A percentile compares a stretch with the other conserved stretches of the same genome.
Evolutionary conservation across 352 stramenopile genomes (phyloP).

Genomic region (Pythium utonaiense): DNA sequence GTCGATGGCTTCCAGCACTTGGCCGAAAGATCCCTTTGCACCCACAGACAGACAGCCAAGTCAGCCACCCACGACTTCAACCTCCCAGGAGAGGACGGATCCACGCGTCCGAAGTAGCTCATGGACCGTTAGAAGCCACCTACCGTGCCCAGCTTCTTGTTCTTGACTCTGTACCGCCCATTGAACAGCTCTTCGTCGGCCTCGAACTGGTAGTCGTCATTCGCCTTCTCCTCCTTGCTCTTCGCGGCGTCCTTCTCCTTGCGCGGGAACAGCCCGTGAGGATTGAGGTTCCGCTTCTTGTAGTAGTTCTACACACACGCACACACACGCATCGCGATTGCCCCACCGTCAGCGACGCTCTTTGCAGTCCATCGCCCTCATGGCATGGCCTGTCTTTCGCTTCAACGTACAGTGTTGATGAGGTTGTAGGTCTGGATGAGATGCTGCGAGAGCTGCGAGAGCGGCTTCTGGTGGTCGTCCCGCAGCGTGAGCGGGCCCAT

Average conservation of each 20-base stretch:
- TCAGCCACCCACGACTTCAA: too few relatives aligned
- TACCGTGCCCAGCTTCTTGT: slow-evolving; percentile 74
- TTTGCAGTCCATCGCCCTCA: slow-evolving; percentile 1
- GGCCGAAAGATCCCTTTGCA: slow-evolving; percentile 73
- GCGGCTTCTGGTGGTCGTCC: slow-evolving; percentile 32
- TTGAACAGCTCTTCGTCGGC: slow-evolving; percentile 73
- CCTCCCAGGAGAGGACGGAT: too few relatives aligned
- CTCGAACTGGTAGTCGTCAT: slow-evolving; percentile 57
- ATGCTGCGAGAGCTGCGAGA: slow-evolving; percentile 84
- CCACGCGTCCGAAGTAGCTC: neutral
- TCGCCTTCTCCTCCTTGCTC: slow-evolving; percentile 22
- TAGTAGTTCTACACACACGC: slow-evolving; percentile 72
- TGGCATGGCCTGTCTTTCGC: slow-evolving; percentile 2
- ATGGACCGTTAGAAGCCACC: neutral
- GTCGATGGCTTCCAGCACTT: slow-evolving; percentile 79
- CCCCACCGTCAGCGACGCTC: neutral
- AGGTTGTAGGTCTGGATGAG: slow-evolving; percentile 97
- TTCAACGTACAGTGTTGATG: slow-evolving; percentile 88
- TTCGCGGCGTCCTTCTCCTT: slow-evolving; percentile 59
- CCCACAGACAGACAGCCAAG: neutral
- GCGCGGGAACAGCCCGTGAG: slow-evolving; percentile 35
- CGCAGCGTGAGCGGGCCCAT: slow-evolving; percentile 20
- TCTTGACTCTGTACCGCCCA: slow-evolving; percentile 67
- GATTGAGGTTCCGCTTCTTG: slow-evolving; percentile 58
- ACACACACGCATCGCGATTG: slow-evolving; percentile 2